Conservation (phyloP, 768 basidiomycete genomes). For the Amanita rimosa region DNA sequence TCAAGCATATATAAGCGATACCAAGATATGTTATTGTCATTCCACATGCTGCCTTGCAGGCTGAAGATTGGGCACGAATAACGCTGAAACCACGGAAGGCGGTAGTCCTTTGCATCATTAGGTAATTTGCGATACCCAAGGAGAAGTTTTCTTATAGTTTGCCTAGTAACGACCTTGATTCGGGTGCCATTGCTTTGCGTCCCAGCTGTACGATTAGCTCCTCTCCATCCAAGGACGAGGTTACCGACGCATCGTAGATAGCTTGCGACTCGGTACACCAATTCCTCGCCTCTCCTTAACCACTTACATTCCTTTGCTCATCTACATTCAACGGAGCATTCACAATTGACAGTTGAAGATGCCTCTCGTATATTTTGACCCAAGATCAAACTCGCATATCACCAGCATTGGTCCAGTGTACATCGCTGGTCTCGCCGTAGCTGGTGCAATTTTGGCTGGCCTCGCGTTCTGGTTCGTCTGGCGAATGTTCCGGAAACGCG, state of each 20-base stretch:
- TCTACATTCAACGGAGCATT: neutral
- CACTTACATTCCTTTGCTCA: neutral
- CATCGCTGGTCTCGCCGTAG: conserved; percentile 42
- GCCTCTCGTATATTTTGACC: conserved; percentile 5
- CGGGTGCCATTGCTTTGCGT: neutral
- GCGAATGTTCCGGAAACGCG: conserved; percentile 28
- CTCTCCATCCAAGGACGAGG: neutral
- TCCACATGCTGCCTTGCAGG: neutral
- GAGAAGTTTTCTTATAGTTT: neutral
- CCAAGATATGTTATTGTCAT: neutral
- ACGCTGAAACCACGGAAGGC: neutral
- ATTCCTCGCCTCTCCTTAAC: neutral
- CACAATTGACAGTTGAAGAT: neutral
- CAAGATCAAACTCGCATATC: conserved; percentile 3
- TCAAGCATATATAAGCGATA: neutral
- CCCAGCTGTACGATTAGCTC: neutral
- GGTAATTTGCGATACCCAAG: neutral
- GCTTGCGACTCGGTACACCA: neutral
- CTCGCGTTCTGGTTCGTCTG: conserved; percentile 32
- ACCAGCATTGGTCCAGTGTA: conserved; percentile 18
- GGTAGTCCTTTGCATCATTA: neutral
- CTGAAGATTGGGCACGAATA: too few relatives aligned
- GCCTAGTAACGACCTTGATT: neutral
- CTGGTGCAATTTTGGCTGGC: conserved; percentile 25
- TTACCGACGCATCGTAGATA: neutral